These are phyloP conservation scores for Hypseocharis bilobata DNA, from an alignment of 441 rosid genomes.

Conservation along the genomic window DNA sequence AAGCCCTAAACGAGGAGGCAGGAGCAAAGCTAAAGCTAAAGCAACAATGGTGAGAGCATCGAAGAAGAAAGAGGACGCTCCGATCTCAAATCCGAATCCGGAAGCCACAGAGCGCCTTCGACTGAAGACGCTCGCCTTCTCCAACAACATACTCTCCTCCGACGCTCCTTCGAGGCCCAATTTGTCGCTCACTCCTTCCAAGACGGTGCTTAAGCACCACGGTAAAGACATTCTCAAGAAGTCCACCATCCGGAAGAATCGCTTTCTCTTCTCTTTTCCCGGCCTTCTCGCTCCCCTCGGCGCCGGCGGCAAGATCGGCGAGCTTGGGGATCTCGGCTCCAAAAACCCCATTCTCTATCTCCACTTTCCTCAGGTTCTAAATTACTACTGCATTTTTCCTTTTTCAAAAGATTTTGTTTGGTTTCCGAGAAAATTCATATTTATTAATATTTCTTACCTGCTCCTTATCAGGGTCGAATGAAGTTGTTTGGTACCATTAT, in stretches of 20 bases:
- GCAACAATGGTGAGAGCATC: constrained; percentile 21
- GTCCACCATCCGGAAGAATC: constrained; percentile 74
- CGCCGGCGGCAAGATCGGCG: constrained; percentile 74
- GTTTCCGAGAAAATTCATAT: neutral
- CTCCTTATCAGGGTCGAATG: constrained; percentile 27
- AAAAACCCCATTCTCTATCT: constrained; percentile 80
- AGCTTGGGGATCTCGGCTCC: constrained; percentile 62
- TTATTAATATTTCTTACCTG: neutral
- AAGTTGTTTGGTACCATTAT: constrained; percentile 76
- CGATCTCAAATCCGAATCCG: constrained; percentile 3
- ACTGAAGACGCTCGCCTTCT: constrained; percentile 46
- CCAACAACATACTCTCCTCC: constrained; percentile 41
- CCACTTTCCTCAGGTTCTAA: constrained; percentile 67
- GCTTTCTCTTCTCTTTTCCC: constrained; percentile 77
- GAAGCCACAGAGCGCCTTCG: constrained; percentile 37
- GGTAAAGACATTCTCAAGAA: constrained; percentile 69
- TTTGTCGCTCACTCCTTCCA: constrained; percentile 46
- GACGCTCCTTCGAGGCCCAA: constrained; percentile 36
- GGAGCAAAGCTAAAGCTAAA: too few species aligned
- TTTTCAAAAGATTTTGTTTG: constrained; percentile 1
- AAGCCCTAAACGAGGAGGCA: neutral
- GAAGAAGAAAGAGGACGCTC: constrained; percentile 8
- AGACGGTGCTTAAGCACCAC: constrained; percentile 57
- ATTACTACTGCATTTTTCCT: neutral
- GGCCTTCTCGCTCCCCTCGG: constrained; percentile 72